Percentiles rank a stretch among this genome's conserved stretches.
Evolutionary conservation across 1,139 yeast genomes (phyloP).

Genomic region (Geotrichum carabidarum): DNA sequence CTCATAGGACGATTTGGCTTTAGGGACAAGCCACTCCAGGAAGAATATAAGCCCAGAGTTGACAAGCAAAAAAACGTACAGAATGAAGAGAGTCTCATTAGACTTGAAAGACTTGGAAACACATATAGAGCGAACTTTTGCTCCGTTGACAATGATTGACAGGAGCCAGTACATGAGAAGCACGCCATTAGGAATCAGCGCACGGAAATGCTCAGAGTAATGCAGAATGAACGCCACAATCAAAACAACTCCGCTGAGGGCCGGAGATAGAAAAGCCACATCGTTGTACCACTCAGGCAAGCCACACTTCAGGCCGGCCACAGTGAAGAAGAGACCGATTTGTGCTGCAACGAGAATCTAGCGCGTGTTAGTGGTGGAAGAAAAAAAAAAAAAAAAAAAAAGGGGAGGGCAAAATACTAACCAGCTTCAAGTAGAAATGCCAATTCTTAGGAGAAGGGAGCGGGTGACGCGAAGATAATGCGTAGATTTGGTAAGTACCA

Average conservation of each 20-base stretch:
- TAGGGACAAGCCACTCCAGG: conserved; percentile 52
- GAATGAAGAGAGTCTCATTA: conserved; percentile 29
- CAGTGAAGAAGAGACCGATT: conserved; percentile 36
- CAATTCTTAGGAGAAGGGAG: conserved; percentile 36
- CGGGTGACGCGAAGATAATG: conserved; percentile 31
- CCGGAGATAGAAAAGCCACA: conserved; percentile 44
- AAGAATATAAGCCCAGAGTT: conserved; percentile 50
- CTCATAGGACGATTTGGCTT: conserved; percentile 42
- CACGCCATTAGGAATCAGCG: conserved; percentile 61
- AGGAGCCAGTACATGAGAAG: conserved; percentile 75
- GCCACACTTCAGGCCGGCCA: conserved; percentile 29
- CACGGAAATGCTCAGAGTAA: conserved; percentile 65
- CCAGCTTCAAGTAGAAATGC: conserved; percentile 43
- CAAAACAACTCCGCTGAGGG: conserved; percentile 43
- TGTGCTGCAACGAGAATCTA: conserved; percentile 40
- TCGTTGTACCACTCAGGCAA: conserved; percentile 32
- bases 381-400: no score
- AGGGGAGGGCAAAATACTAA: conserved; percentile 36
- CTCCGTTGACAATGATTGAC: conserved; percentile 35
- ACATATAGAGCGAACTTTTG: conserved; percentile 40
- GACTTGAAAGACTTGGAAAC: conserved; percentile 49
- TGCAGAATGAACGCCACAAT: conserved; percentile 54
- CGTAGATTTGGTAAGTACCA: conserved; percentile 46
- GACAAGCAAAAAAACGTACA: conserved; percentile 42
- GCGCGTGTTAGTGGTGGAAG: conserved; percentile 31